Base-by-base conservation (phyloP, 2,329 filamentous ascomycete species). In the Fusarium nygamai region DNA sequence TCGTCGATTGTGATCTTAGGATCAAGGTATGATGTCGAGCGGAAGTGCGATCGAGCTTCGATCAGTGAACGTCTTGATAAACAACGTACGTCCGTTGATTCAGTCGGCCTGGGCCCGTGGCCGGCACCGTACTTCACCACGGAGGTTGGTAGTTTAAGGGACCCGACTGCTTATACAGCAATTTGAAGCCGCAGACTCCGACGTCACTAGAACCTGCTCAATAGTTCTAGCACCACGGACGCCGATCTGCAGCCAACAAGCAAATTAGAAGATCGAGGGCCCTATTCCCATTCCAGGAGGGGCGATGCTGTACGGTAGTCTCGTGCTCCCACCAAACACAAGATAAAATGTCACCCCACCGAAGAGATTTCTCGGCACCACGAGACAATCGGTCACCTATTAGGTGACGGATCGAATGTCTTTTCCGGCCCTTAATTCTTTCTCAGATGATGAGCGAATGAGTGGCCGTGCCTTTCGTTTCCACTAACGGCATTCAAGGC, bases 321-420 rank as follows among this genome's bases (percentile, higher is more conserved):
- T 78, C 75, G 75, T 78, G 76, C 76, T 75, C 56, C 66, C 57
- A 62, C 48, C 64, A 61, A 61, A 61, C 72, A 56, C 51, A 63
- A 75, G 64, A 73, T 58, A 64, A 58, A 75, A 74, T 64, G 72
- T 78, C 77, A 78, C 77, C 77, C 77, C 77, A 78, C 77, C 58
- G 69, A 77, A 78, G 71, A 78, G 76, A 77, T 76, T 78, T 78
- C 70, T 66, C 75, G 72, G 72, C 68, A 76, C 75, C 77, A 78
- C 77, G 75, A 78, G 77, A 76, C 74, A 73, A 73, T 73, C 72
- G 57, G 64, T 76, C 77, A 78, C 78, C 59, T 53, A 65, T 77
- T 74, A 76, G 78, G 69, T 64, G 67, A 77, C 69, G 56, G 71
- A 72, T 78, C 74, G 74, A 77, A 76, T 75, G 76, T 77, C 72